These are phyloP conservation scores for Thecaphora frezii DNA, from an alignment of 1,284 basidiomycete genomes.

Conservation along the genomic window DNA sequence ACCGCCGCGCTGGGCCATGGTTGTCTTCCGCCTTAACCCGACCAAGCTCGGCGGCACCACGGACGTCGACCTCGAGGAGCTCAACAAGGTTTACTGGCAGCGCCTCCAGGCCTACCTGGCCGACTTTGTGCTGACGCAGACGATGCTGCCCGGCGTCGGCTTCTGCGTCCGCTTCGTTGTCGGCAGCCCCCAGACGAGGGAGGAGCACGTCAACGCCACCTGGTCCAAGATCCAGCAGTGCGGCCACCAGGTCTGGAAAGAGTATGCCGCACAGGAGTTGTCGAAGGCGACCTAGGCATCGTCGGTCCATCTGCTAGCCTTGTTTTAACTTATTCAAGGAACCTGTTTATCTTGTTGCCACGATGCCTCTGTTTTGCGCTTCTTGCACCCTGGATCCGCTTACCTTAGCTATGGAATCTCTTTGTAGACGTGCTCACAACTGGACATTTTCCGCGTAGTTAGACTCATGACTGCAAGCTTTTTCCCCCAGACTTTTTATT, in stretches of 20 bases:
- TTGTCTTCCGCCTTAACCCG: conserved; percentile 48
- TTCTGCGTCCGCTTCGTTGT: conserved; percentile 49
- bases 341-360: no score
- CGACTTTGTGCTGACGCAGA: conserved; percentile 50
- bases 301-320: no score
- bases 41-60: neutral
- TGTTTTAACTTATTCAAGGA: no score
- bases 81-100: conserved; percentile 41
- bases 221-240: conserved; percentile 24
- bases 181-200: conserved; percentile 35
- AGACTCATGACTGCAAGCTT: no score
- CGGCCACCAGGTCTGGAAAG: conserved; percentile 12
- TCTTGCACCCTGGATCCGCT: no score
- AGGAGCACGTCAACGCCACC: conserved; percentile 37
- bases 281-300: neutral
- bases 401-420: no score
- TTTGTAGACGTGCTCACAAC: no score
- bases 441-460: no score
- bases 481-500: no score
- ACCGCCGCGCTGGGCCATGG: conserved; percentile 43
- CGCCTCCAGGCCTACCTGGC: conserved; percentile 20
- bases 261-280: conserved; percentile 2
- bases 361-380: no score
- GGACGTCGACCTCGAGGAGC: conserved; percentile 20
- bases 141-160: conserved; percentile 47